These are phyloP conservation scores for Colletotrichum tropicicola DNA, from an alignment of 2,329 filamentous ascomycete species.

Conservation along the genomic window DNA sequence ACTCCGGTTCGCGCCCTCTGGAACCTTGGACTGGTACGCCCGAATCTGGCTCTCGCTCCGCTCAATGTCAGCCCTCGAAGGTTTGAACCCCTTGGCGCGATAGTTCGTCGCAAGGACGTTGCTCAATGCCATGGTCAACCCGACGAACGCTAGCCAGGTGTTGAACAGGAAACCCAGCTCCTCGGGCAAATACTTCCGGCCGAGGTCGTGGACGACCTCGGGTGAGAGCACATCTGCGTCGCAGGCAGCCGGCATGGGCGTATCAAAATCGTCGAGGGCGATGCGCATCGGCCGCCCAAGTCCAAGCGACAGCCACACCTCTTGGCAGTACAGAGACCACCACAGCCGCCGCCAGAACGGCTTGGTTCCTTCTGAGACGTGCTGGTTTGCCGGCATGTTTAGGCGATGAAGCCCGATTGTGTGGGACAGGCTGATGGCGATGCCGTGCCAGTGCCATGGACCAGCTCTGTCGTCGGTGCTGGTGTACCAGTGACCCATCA, in stretches of 20 bases:
- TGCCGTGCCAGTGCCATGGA: constrained; percentile 56
- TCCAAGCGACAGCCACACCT: constrained; percentile 24
- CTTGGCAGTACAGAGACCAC: constrained; percentile 18
- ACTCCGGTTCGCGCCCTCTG: neutral
- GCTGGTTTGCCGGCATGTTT: constrained; percentile 1
- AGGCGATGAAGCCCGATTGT: constrained; percentile 50
- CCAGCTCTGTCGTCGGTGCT: constrained; percentile 50
- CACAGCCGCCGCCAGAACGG: constrained; percentile 22
- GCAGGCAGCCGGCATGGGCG: constrained; percentile 6
- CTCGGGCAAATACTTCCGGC: constrained; percentile 1
- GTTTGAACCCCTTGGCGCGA: neutral
- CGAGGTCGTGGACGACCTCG: constrained; percentile 1
- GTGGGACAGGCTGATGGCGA: constrained; percentile 51
- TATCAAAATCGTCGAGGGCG: constrained; percentile 16
- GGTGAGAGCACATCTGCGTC: constrained; percentile 8
- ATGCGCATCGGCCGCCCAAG: constrained; percentile 25
- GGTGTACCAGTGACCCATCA: constrained; percentile 52
- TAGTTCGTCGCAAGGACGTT: constrained; percentile 6
- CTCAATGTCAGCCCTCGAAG: constrained; percentile 6
- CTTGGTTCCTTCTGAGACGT: neutral
- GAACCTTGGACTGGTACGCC: neutral
- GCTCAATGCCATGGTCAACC: neutral
- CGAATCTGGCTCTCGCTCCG: constrained; percentile 11
- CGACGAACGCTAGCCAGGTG: neutral
- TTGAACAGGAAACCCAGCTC: constrained; percentile 7